Conservation (phyloP, 371 early-diverging fungal genomes). For the Fennellomyces sp. region DNA sequence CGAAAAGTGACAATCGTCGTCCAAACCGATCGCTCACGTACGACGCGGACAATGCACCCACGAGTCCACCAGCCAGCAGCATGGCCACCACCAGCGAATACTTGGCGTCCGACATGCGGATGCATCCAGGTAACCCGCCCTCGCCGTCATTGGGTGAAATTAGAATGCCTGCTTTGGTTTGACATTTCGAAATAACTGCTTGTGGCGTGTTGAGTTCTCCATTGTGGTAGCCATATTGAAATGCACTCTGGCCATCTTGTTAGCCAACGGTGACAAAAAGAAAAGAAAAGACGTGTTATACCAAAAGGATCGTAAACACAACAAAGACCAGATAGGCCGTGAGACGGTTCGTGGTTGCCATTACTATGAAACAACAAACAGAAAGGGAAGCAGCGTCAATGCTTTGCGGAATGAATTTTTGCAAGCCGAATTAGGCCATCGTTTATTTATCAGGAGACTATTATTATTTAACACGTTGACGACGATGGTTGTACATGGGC, state of each 20-base stretch:
- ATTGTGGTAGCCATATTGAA: slow-evolving; percentile 85
- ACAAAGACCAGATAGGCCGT: slow-evolving; percentile 43
- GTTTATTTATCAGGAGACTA: slow-evolving; percentile 3
- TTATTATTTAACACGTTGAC: slow-evolving; percentile 3
- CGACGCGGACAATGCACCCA: slow-evolving; percentile 82
- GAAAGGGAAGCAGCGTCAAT: neutral
- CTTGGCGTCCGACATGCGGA: slow-evolving; percentile 79
- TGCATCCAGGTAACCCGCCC: slow-evolving; percentile 65
- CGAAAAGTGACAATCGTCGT: slow-evolving; percentile 71
- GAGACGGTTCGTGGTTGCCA: slow-evolving; percentile 13
- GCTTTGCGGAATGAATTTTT: too few species aligned
- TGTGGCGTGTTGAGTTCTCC: slow-evolving; percentile 83
- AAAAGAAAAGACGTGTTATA: slow-evolving; percentile 8
- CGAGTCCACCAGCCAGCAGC: slow-evolving; percentile 78
- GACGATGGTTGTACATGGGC: neutral
- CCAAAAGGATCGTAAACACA: slow-evolving; percentile 39
- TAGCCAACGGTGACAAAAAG: neutral
- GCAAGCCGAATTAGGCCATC: too few species aligned
- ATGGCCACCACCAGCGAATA: slow-evolving; percentile 76
- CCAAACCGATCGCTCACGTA: slow-evolving; percentile 73
- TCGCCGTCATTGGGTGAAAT: slow-evolving; percentile 16
- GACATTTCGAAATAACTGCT: slow-evolving; percentile 68
- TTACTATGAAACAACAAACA: slow-evolving; percentile 1
- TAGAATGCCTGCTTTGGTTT: slow-evolving; percentile 14
- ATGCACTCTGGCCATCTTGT: slow-evolving; percentile 37